These are phyloP conservation scores for Suillus placidus DNA, from an alignment of 768 basidiomycete genomes.

Conservation along the genomic window DNA sequence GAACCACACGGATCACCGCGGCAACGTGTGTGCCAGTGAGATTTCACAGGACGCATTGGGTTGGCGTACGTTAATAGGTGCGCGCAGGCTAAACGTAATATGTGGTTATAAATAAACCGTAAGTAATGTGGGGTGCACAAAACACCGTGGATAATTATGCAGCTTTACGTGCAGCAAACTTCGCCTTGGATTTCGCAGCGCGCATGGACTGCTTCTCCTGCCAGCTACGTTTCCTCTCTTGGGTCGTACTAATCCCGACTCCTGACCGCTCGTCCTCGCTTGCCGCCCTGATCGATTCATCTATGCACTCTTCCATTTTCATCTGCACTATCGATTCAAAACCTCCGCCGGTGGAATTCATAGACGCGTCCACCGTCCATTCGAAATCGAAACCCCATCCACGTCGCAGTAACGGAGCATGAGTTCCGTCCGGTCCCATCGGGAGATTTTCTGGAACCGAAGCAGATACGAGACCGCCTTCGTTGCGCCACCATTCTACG, in stretches of 20 bases:
- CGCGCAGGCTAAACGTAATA: background rate
- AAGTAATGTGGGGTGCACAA: background rate
- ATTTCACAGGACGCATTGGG: background rate
- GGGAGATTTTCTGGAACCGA: conserved; percentile 37
- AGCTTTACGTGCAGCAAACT: conserved; percentile 29
- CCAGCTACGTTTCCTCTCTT: conserved; percentile 62
- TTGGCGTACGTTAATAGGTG: background rate
- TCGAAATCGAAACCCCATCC: conserved; percentile 90
- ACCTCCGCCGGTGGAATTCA: conserved; percentile 22
- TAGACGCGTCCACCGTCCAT: conserved; percentile 46
- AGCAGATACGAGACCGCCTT: conserved; percentile 62
- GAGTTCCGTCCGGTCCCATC: conserved; percentile 1
- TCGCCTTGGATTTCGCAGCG: conserved; percentile 36
- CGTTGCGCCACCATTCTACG: conserved; percentile 85
- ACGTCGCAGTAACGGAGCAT: conserved; percentile 35
- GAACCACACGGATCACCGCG: conserved; percentile 1
- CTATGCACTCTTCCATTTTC: conserved; percentile 75
- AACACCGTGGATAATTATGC: conserved; percentile 3
- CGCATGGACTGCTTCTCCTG: conserved; percentile 43
- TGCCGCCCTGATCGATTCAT: conserved; percentile 46
- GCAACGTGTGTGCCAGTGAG: background rate
- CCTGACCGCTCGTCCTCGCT: conserved; percentile 57
- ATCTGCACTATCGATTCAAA: conserved; percentile 47
- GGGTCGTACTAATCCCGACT: conserved; percentile 65
- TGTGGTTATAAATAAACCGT: background rate